Base-by-base conservation (phyloP, 2,329 filamentous ascomycete genomes). In the Leptographium wingfieldii region DNA sequence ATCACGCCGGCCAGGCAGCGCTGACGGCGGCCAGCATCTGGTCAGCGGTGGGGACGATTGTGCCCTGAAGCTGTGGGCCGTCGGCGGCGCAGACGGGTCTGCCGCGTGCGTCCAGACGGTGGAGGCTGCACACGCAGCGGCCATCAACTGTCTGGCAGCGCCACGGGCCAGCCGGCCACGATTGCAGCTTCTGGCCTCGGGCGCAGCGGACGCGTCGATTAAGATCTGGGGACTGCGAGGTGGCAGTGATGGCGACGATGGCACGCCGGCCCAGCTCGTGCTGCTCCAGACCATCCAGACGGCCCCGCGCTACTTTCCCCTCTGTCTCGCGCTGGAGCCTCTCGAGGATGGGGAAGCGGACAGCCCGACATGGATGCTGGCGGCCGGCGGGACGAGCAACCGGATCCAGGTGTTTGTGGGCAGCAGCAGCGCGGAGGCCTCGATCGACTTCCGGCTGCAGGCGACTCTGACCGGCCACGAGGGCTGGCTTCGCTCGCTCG, bases 401-500 rank as follows among this genome's bases (percentile, higher is more conserved):
- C 81, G 78, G n/a, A 82, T 99, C 55, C 91, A 96, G 66, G 77
- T 97, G 12, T 92, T 88, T 65, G 81, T 86, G 46, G 77, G 85
- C 2, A 27, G 60, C 4, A 25, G 14, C 38, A 3, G 38, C 38
- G 33, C 16, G 12, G 12, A 14, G 12, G 56, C 31, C 57, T 31
- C 52, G 55, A 10, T 52, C 55, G 74, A 80, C 14, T 96, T 96
- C 66, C 77, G 79, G 33, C 78, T 88, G 9, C 85, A 88, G 63
- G 88, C 91, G 14, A 92, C 85, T 0, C 79, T 99, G 25, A 80
- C 84, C 0, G 94, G 94, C 3, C 94, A 99, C 68, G 94, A 99
- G 73, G 92, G 89, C 60, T 99, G 94, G 94, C 84, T 99, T 55
- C 81, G 92, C 55, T 92, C 90, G 16, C 77, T 99, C 14, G 86